Base-by-base conservation (phyloP, 2,329 filamentous ascomycete genomes). In the Lecanicillium sp. region DNA sequence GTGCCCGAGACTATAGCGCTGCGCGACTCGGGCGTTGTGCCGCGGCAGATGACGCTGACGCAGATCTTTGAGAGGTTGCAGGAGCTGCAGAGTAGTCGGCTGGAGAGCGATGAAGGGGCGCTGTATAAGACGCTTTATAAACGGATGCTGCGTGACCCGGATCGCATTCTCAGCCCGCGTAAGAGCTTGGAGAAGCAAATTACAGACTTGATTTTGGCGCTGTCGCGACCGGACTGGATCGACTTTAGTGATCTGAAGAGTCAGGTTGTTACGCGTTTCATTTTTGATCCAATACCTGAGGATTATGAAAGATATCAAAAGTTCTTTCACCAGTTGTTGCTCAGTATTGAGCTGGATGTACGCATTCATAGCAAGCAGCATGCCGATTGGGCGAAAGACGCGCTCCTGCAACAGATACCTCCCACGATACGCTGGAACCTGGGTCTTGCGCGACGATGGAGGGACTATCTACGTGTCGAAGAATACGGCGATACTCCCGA, bases 301-400 rank as follows among this genome's bases (percentile, higher is more conserved):
- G 79, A 81, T 47, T 64, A 71, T 33, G 60, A 66, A 14, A 69
- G 71, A 43, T 83, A 81, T 49, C 71, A 74, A 43, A 71, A 70
- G 18, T 87, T 88, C 61, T 87, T 85, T 56, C 81, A 86, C 54
- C 84, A 88, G 58, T 62, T 88, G n/a, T 66, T 88, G 3, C 70
- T 88, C 30, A 82, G 80, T 46, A 68, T 84, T 35, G 84, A 88
- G 57, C 66, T 88, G 5, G 78, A 85, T 51, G 58, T 84, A 41
- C 75, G 84, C 29, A 84, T 87, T 49, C 75, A 81, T 49, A 79
- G 74, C 2, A 65, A 63, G 18, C 63, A 72, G 36, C 79, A 84
- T 55, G 63, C 65, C n/a, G 75, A 77, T 18, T 72, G 69, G 60
- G 72, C 77, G 28, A 84, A 80, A 58, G 72, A 79, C 49, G 78